phyloP scores from a whole-genome alignment of 2,329 filamentous ascomycete species.

The Chrysosporium queenslandicum region DNA sequence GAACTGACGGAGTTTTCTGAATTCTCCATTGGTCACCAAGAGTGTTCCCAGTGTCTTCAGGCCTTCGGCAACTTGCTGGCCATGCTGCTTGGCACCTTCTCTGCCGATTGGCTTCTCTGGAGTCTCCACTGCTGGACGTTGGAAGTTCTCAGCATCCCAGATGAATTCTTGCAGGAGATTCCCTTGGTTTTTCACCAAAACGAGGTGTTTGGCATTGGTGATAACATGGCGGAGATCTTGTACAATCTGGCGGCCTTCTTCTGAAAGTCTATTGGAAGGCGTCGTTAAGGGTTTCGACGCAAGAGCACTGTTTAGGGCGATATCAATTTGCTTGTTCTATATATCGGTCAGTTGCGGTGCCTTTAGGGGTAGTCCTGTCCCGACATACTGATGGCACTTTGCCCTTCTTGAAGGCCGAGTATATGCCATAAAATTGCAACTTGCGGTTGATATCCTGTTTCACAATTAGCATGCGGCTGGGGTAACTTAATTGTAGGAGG shows the following conservation, averaged over 20 bases:
- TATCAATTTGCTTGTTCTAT: constrained; percentile 93
- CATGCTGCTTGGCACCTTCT: constrained; percentile 69
- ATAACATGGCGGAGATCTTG: constrained; percentile 69
- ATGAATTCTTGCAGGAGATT: constrained; percentile 94
- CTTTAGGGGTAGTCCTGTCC: not conserved
- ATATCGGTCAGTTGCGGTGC: constrained; percentile 3
- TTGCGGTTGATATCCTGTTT: constrained; percentile 71
- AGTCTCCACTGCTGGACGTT: constrained; percentile 46
- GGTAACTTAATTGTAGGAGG: not conserved
- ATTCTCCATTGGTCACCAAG: constrained; percentile 90
- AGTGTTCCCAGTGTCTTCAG: constrained; percentile 79
- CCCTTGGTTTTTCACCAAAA: constrained; percentile 90
- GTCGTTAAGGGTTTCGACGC: constrained; percentile 57
- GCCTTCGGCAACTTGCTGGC: constrained; percentile 71
- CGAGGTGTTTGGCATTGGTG: constrained; percentile 68
- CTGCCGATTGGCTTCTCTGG: constrained; percentile 63
- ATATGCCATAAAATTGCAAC: constrained; percentile 88
- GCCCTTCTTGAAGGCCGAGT: constrained; percentile 49
- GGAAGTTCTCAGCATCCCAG: constrained; percentile 77
- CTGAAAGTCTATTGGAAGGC: constrained; percentile 67
- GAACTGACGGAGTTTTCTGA: constrained; percentile 71
- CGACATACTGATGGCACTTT: constrained; percentile 75
- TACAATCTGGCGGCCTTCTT: constrained; percentile 71
- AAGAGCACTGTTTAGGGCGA: constrained; percentile 82
- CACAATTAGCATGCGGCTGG: not conserved